Percentiles rank a stretch among this genome's conserved stretches.
phyloP scores from a whole-genome alignment of 305 asterid genomes.

The Fraxinus ornus region DNA sequence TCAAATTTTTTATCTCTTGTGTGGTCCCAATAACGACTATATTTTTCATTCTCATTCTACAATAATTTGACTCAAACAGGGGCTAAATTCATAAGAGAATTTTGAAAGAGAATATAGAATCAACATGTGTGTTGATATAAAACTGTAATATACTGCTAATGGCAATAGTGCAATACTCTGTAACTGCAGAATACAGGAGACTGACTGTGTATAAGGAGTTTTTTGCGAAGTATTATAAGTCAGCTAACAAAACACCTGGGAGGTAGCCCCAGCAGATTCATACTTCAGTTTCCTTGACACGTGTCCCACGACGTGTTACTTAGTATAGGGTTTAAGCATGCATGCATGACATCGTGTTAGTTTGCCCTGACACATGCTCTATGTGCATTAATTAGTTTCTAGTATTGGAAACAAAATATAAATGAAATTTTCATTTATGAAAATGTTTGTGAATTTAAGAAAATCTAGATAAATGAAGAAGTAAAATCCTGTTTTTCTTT shows the following conservation, averaged over 20 bases:
- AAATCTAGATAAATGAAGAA: neutral
- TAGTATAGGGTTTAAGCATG: neutral
- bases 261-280: neutral
- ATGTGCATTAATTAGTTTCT: neutral
- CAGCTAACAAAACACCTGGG: neutral
- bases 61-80: too few relatives aligned
- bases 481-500: neutral
- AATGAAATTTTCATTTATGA: neutral
- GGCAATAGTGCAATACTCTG: neutral
- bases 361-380: neutral
- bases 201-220: neutral
- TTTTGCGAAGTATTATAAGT: neutral
- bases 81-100: neutral
- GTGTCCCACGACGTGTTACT: neutral
- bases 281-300: neutral
- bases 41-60: too few relatives aligned
- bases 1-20: too few relatives aligned
- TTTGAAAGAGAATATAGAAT: neutral
- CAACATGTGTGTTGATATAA: neutral
- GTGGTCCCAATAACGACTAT: too few relatives aligned
- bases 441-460: neutral
- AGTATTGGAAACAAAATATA: neutral
- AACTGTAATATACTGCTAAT: neutral
- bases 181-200: neutral
- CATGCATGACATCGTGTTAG: neutral